Conservation (phyloP, 2,329 filamentous ascomycete genomes). For the Alternaria triticina region DNA sequence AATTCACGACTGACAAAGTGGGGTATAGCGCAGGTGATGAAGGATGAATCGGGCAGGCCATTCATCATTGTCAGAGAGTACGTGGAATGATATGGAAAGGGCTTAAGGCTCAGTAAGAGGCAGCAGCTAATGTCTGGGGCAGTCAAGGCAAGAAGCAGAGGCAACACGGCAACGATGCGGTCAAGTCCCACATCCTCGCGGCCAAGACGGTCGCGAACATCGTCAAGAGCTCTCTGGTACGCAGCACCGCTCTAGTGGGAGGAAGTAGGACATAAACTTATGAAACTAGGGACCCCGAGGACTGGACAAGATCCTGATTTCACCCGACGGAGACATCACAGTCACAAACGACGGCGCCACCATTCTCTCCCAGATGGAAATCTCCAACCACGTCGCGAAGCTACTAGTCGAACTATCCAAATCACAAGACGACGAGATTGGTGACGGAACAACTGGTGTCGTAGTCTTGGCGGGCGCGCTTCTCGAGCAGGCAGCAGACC, state of each 20-base stretch:
- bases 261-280: conserved; percentile 10
- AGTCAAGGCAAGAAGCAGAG: conserved; percentile 98
- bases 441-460: conserved; percentile 96
- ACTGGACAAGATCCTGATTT: conserved; percentile 99
- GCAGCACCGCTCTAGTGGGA: conserved; percentile 10
- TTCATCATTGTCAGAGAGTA: conserved; percentile 99
- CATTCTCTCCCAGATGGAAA: conserved; percentile 97
- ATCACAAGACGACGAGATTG: conserved; percentile 98
- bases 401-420: conserved; percentile 95
- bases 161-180: conserved; percentile 93
- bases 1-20: conserved; percentile 30
- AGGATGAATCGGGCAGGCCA: conserved; percentile 95
- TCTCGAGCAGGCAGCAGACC: conserved; percentile 92
- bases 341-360: conserved; percentile 99
- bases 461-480: conserved; percentile 94
- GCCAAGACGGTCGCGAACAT: conserved; percentile 96
- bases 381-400: conserved; percentile 97
- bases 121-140: conserved; percentile 34
- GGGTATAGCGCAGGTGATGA: conserved; percentile 73
- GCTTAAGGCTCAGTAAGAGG: conserved; percentile 5
- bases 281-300: conserved; percentile 76
- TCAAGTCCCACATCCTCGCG: conserved; percentile 97
- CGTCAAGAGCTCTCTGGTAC: conserved; percentile 88
- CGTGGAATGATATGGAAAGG: conserved; percentile 46
- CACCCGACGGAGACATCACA: conserved; percentile 97